These are phyloP conservation scores for Aspergillus sp. DNA, from an alignment of 2,329 filamentous ascomycete genomes.

Conservation along the genomic window DNA sequence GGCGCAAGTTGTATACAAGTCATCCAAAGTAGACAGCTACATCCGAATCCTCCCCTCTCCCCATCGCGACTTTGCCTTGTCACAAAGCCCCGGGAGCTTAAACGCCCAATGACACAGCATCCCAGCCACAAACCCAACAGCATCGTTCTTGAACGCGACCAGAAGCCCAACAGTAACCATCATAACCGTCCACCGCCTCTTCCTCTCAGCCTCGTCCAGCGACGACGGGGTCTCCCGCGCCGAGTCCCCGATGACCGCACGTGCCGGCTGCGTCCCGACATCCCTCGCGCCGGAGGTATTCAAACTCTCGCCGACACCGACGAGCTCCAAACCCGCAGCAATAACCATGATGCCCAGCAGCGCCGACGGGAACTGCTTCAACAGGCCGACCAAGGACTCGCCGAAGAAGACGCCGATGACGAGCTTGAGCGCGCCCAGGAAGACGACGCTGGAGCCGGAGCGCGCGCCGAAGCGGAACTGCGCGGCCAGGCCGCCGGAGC, in stretches of 20 bases:
- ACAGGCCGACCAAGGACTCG: conserved; percentile 59
- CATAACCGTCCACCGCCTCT: conserved; percentile 80
- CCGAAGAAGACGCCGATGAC: conserved; percentile 67
- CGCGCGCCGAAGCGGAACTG: conserved; percentile 88
- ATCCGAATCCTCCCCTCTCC: conserved; percentile 23
- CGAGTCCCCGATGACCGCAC: conserved; percentile 22
- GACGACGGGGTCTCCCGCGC: conserved; percentile 24
- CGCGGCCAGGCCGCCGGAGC: conserved; percentile 79
- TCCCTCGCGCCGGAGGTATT: conserved; percentile 62
- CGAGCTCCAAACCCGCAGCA: conserved; percentile 77
- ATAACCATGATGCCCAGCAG: conserved; percentile 82
- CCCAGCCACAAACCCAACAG: conserved; percentile 73
- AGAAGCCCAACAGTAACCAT: conserved; percentile 74
- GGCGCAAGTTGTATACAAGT: neutral
- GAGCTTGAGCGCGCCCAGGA: conserved; percentile 69
- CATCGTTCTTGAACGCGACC: conserved; percentile 82
- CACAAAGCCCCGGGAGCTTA: conserved; percentile 25
- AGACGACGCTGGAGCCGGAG: conserved; percentile 71
- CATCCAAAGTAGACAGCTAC: conserved; percentile 1
- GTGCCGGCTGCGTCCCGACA: conserved; percentile 36
- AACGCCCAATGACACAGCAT: conserved; percentile 70
- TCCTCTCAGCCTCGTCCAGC: conserved; percentile 58
- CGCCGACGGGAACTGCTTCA: conserved; percentile 63
- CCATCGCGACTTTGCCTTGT: conserved; percentile 17
- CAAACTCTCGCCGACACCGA: conserved; percentile 72